These are phyloP conservation scores for Leccinum angustisporum DNA, from an alignment of 1,284 basidiomycete genomes.

Conservation along the genomic window DNA sequence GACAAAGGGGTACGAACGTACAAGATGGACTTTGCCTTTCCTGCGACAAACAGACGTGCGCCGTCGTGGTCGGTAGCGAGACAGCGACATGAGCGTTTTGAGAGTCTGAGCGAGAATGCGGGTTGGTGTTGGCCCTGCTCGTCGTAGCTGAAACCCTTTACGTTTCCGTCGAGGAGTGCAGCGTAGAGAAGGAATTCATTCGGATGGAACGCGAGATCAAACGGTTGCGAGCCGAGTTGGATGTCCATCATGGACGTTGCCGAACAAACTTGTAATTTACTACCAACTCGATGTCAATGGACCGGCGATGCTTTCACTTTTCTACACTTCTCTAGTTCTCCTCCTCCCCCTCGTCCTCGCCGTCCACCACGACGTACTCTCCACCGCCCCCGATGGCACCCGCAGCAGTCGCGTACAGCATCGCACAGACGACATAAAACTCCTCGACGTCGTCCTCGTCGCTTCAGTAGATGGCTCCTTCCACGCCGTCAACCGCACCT, in stretches of 20 bases:
- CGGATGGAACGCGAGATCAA: conserved; percentile 89
- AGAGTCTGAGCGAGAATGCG: conserved; percentile 60
- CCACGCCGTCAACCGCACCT: conserved; percentile 81
- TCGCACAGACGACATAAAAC: conserved; percentile 42
- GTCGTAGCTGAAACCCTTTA: conserved; percentile 79
- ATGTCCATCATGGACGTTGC: conserved; percentile 64
- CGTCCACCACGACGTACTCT: conserved; percentile 14
- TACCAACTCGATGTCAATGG: conserved; percentile 30
- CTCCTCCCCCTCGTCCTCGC: conserved; percentile 12
- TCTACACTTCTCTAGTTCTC: neutral
- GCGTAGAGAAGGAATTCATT: conserved; percentile 67
- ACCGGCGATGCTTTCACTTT: conserved; percentile 23
- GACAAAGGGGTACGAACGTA: conserved; percentile 43
- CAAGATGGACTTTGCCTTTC: conserved; percentile 84
- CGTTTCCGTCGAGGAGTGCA: conserved; percentile 78
- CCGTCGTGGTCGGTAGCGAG: conserved; percentile 69
- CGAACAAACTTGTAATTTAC: neutral
- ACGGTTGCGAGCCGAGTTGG: conserved; percentile 74
- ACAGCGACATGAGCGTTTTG: conserved; percentile 75
- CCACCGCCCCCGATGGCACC: conserved; percentile 7
- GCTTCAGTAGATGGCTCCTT: conserved; percentile 90
- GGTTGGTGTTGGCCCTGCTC: conserved; percentile 57
- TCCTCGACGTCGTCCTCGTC: conserved; percentile 78
- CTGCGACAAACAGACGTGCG: conserved; percentile 68
- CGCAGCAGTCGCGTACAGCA: conserved; percentile 10